Evolutionary conservation across 306 rosid genomes (phyloP).

Genomic region (Cicer arietinum): DNA sequence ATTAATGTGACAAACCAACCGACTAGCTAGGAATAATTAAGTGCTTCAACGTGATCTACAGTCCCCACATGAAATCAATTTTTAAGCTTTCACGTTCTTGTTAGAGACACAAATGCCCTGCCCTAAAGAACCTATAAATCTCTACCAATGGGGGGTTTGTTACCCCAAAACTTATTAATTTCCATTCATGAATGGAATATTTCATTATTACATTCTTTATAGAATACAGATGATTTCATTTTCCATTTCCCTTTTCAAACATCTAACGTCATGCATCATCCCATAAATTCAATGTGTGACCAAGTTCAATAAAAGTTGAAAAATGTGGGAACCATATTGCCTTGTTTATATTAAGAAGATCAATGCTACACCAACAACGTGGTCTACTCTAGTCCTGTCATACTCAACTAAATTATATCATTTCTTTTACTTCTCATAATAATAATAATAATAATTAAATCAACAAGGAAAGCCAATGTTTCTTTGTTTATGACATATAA

Average conservation of each 20-base stretch:
- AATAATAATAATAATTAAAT: no score
- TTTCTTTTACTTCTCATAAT: no score
- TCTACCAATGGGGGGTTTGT: conserved; percentile 43
- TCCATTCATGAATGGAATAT: conserved; percentile 34
- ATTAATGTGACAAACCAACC: conserved; percentile 41
- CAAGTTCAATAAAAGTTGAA: conserved; percentile 38
- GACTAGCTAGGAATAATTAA: conserved; percentile 5
- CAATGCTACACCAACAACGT: conserved; percentile 35
- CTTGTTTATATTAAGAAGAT: conserved; percentile 40
- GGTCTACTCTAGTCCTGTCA: neutral
- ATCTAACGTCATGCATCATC: conserved; percentile 34
- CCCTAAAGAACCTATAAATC: conserved; percentile 40
- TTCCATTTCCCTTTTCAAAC: conserved; percentile 37
- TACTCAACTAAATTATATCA: neutral
- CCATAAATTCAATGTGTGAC: conserved; percentile 40
- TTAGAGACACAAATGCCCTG: conserved; percentile 43
- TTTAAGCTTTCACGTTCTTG: conserved; percentile 42
- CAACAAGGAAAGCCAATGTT: no score
- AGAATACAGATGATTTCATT: conserved; percentile 45
- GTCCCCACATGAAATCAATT: conserved; percentile 46
- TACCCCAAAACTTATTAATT: conserved; percentile 34
- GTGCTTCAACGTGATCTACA: conserved; percentile 24
- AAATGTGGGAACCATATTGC: conserved; percentile 44
- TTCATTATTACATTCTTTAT: conserved; percentile 43
- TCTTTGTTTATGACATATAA: no score